Conservation (phyloP, 164 flowering plant genomes). For the Echeveria elegans region DNA sequence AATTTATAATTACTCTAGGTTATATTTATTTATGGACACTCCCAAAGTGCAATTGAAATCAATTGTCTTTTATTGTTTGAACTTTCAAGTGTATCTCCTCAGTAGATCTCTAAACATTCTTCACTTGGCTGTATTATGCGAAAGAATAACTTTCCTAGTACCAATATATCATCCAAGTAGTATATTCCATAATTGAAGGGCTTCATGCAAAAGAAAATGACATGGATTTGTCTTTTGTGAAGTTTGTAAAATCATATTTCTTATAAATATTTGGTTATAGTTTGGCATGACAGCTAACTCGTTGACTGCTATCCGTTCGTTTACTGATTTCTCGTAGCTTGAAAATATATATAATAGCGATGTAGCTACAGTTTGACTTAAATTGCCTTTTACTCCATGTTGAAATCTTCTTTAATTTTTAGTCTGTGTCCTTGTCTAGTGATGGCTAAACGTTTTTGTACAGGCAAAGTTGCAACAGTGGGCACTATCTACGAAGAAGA, state of each 20-base stretch:
- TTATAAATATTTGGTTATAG: background rate
- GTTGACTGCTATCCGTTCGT: too few species aligned
- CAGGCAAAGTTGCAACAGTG: constrained; percentile 50
- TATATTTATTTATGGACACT: background rate
- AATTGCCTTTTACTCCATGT: background rate
- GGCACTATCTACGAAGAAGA: constrained; percentile 51
- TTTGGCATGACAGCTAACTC: background rate
- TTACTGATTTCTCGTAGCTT: background rate
- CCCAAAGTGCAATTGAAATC: background rate
- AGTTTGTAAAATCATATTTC: background rate
- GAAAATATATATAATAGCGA: background rate
- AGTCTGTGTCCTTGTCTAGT: background rate
- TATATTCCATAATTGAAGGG: too few species aligned
- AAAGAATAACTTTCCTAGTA: too few species aligned
- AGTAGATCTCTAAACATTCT: background rate
- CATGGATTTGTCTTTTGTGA: background rate
- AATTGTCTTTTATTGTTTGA: background rate
- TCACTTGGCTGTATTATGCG: background rate
- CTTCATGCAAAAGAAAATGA: too few species aligned
- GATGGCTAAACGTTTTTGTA: constrained; percentile 7
- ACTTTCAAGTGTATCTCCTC: too few species aligned
- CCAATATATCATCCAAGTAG: too few species aligned
- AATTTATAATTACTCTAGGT: background rate
- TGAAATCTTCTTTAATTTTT: background rate
- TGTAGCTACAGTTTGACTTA: background rate